A percentile compares a stretch with the other conserved stretches of the same genome.
phyloP scores from a whole-genome alignment of 2,329 filamentous ascomycete genomes.

The Diaporthe aspalathi region DNA sequence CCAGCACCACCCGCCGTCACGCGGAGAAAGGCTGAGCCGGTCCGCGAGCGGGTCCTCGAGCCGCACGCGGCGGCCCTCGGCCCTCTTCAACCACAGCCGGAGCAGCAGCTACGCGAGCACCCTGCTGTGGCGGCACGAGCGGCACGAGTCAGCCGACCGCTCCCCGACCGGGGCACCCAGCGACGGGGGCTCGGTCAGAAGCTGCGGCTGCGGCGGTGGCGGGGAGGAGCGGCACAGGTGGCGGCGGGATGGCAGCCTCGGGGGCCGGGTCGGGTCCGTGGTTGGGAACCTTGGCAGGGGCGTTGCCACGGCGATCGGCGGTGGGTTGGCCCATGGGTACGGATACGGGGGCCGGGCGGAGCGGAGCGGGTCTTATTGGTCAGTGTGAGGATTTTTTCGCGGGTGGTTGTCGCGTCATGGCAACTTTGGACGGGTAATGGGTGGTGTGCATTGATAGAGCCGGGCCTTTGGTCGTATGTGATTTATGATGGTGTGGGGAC shows the following conservation, averaged over 20 bases:
- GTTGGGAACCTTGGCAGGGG: slow-evolving; percentile 9
- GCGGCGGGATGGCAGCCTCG: neutral
- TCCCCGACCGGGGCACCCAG: neutral
- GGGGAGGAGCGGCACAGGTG: neutral
- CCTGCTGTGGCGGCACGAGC: slow-evolving; percentile 27
- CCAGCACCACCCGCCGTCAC: neutral
- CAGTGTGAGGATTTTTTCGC: neutral
- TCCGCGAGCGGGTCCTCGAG: neutral
- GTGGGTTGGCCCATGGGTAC: slow-evolving; percentile 19
- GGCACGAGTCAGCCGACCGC: too few species aligned
- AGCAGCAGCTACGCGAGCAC: slow-evolving; percentile 25
- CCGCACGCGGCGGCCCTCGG: neutral
- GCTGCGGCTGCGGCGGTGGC: too few species aligned
- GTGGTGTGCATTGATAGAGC: neutral
- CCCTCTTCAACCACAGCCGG: slow-evolving; percentile 19
- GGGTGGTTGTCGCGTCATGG: neutral
- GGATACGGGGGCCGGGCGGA: neutral
- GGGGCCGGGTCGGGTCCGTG: slow-evolving; percentile 9
- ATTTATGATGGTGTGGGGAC: neutral
- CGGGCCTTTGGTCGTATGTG: neutral
- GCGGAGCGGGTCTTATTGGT: neutral
- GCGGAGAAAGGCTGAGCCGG: neutral
- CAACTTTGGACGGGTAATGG: too few species aligned
- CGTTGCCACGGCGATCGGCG: slow-evolving; percentile 5
- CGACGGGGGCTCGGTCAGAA: neutral